These are phyloP conservation scores for Ascochyta clinopodiicola DNA, from an alignment of 2,329 filamentous ascomycete species.

Conservation along the genomic window DNA sequence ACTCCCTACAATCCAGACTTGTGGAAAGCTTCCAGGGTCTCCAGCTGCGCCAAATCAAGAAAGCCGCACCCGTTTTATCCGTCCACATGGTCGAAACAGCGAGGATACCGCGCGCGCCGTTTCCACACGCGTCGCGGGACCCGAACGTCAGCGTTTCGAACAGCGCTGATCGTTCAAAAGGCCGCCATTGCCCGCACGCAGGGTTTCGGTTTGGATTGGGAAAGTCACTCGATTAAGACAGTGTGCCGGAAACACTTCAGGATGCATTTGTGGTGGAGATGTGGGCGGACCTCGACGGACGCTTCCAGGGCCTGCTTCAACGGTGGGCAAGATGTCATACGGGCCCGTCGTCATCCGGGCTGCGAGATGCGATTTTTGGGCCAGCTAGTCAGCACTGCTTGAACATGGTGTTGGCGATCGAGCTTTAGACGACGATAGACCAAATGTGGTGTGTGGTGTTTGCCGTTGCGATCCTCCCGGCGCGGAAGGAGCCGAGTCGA, in stretches of 20 bases:
- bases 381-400: neutral
- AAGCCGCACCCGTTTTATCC: neutral
- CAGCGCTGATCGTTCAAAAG: neutral
- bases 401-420: neutral
- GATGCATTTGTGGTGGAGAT: neutral
- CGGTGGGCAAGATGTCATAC: neutral
- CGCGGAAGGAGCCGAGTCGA: constrained; percentile 12
- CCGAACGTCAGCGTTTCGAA: neutral
- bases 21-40: neutral
- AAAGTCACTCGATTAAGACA: neutral
- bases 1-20: neutral
- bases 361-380: neutral
- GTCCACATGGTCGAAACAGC: too few species aligned
- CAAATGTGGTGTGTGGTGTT: neutral
- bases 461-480: constrained; percentile 2
- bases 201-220: neutral
- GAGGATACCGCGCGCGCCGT: neutral
- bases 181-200: neutral
- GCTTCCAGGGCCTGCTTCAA: neutral
- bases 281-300: neutral
- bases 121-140: neutral
- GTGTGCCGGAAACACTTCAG: neutral
- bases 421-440: neutral
- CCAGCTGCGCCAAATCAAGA: neutral
- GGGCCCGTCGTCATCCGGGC: neutral